Conservation (phyloP, 371 early-diverging fungal species). For the Circinella minor region DNA sequence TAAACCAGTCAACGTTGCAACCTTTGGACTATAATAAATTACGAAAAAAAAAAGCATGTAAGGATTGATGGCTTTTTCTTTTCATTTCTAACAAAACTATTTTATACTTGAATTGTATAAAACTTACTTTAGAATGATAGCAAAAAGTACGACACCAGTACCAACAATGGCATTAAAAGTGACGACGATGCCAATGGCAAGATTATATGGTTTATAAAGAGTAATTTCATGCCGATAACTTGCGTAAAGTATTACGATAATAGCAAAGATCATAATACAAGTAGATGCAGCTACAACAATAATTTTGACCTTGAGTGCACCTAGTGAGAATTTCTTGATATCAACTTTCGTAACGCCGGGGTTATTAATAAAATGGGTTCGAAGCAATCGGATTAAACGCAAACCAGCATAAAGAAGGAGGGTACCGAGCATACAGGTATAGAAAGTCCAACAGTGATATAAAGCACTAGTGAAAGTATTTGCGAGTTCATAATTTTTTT, state of each 20-base stretch:
- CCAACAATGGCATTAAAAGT: constrained; percentile 29
- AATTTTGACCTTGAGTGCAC: constrained; percentile 32
- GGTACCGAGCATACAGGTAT: constrained; percentile 13
- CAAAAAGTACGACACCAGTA: constrained; percentile 28
- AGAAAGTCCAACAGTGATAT: constrained; percentile 30
- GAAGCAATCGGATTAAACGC: constrained; percentile 22
- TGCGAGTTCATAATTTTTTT: constrained; percentile 24
- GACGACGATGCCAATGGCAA: constrained; percentile 25
- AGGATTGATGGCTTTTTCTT: not conserved
- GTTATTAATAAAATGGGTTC: constrained; percentile 14
- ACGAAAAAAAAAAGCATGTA: not conserved
- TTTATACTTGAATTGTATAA: too few relatives aligned
- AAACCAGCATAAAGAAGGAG: constrained; percentile 24
- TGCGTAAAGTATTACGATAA: constrained; percentile 27
- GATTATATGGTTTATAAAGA: constrained; percentile 11
- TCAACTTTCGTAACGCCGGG: constrained; percentile 21
- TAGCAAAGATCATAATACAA: constrained; percentile 24
- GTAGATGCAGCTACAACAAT: constrained; percentile 12
- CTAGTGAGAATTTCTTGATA: constrained; percentile 22
- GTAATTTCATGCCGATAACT: constrained; percentile 17
- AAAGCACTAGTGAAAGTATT: constrained; percentile 28
- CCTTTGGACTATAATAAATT: constrained; percentile 10
- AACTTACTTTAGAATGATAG: constrained; percentile 36
- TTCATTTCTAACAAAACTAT: too few relatives aligned
- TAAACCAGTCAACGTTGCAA: constrained; percentile 4